Conservation (phyloP, 2,329 filamentous ascomycete genomes). For the Exophiala lecanii-corni region DNA sequence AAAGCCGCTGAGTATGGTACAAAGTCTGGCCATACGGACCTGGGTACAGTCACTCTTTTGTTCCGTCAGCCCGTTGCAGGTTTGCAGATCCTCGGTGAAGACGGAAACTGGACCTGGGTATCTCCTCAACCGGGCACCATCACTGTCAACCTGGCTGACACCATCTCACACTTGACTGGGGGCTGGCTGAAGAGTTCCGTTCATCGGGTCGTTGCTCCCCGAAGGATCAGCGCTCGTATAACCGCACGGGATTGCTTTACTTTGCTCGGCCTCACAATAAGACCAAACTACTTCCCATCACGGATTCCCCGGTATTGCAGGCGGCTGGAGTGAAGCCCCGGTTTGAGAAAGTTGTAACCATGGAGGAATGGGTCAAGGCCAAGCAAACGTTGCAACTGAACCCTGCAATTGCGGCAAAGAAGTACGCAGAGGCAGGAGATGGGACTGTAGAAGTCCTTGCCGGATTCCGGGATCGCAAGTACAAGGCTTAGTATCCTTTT, state of each 20-base stretch:
- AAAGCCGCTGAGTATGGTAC: conserved; percentile 40
- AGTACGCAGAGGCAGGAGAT: conserved; percentile 32
- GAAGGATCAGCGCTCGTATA: conserved; percentile 42
- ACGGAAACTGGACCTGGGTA: conserved; percentile 46
- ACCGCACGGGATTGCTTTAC: conserved; percentile 42
- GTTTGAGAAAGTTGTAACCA: conserved; percentile 41
- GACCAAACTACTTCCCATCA: conserved; percentile 34
- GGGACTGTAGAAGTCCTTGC: conserved; percentile 38
- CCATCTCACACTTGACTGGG: conserved; percentile 44
- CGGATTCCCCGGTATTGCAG: conserved; percentile 30
- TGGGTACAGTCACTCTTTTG: conserved; percentile 52
- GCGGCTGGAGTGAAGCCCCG: conserved; percentile 29
- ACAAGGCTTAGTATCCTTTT: conserved; percentile 25
- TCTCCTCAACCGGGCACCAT: conserved; percentile 44
- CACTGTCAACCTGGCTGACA: conserved; percentile 49
- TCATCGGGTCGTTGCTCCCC: conserved; percentile 48
- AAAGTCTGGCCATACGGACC: conserved; percentile 50
- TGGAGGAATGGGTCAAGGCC: conserved; percentile 43
- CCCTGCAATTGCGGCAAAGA: conserved; percentile 34
- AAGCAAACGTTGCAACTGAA: conserved; percentile 38
- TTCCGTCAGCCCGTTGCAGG: conserved; percentile 55
- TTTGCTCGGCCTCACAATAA: conserved; percentile 47
- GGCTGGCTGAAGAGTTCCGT: conserved; percentile 48
- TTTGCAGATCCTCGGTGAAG: conserved; percentile 47
- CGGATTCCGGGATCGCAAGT: conserved; percentile 30